Conservation (phyloP, 495 filamentous ascomycete genomes). For the Hypoxylon fragiforme region DNA sequence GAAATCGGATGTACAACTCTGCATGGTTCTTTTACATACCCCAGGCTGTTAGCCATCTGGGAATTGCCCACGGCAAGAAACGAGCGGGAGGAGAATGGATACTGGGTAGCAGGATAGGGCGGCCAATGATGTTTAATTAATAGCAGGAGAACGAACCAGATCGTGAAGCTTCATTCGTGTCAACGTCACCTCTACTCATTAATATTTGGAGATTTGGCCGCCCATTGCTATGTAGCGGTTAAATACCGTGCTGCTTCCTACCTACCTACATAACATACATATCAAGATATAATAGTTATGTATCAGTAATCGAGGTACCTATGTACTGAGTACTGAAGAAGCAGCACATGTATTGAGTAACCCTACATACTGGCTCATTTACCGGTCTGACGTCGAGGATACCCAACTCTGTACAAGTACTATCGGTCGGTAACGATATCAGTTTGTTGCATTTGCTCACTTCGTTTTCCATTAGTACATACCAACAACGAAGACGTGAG, state of each 20-base stretch:
- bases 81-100: too few species aligned
- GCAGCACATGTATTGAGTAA: too few species aligned
- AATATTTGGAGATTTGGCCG: neutral
- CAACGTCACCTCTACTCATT: neutral
- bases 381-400: too few species aligned
- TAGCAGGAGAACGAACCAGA: conserved; percentile 7
- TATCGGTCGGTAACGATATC: too few species aligned
- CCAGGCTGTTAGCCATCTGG: conserved; percentile 5
- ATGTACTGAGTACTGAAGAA: too few species aligned
- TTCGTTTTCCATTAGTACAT: too few species aligned
- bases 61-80: conserved; percentile 19
- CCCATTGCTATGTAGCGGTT: conserved; percentile 24
- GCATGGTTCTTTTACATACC: conserved; percentile 23
- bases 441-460: too few species aligned
- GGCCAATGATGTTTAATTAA: conserved; percentile 18
- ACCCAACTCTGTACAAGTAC: too few species aligned
- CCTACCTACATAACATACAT: neutral
- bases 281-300: too few species aligned
- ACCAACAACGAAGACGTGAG: conserved; percentile 20
- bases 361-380: too few species aligned
- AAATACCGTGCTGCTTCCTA: conserved; percentile 16
- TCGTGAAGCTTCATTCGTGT: conserved; percentile 18
- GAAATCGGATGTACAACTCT: conserved; percentile 10
- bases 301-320: too few species aligned
- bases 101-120: too few species aligned